A percentile compares a stretch with the other conserved stretches of the same genome.
Evolutionary conservation across 2,329 filamentous ascomycete species (phyloP).

Genomic region (Arthrinium phaeospermum): DNA sequence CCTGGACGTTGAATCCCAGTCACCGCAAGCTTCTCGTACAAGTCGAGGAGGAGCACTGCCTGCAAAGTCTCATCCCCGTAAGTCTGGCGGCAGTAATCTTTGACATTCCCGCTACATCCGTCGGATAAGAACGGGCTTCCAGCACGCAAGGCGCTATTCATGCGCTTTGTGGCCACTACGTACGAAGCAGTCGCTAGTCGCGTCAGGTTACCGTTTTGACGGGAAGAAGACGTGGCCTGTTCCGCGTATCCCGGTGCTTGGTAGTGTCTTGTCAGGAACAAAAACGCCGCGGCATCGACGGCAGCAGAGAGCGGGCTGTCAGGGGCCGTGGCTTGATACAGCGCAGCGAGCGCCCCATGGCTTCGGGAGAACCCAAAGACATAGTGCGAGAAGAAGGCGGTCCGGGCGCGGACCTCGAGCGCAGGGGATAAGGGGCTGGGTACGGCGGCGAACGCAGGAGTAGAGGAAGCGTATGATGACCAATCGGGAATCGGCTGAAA

Average conservation of each 20-base stretch:
- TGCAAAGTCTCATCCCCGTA: constrained; percentile 29
- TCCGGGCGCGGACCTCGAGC: constrained; percentile 30
- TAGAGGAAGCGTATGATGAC: background rate
- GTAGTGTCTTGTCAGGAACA: constrained; percentile 27
- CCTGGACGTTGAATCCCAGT: background rate
- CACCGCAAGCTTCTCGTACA: constrained; percentile 35
- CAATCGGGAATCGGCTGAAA: background rate
- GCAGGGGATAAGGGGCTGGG: constrained; percentile 14
- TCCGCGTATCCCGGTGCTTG: background rate
- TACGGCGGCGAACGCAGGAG: background rate
- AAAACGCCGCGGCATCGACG: constrained; percentile 34
- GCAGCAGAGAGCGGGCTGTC: constrained; percentile 29
- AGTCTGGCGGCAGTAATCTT: background rate
- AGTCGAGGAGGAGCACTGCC: constrained; percentile 34
- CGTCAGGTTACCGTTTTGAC: background rate
- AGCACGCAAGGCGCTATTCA: background rate
- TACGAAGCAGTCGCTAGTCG: background rate
- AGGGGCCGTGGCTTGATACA: constrained; percentile 25
- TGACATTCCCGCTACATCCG: background rate
- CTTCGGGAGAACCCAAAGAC: constrained; percentile 31
- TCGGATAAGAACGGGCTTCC: background rate
- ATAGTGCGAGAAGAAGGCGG: constrained; percentile 33
- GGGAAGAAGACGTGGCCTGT: background rate
- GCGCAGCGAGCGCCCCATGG: constrained; percentile 27
- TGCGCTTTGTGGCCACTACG: background rate